These are phyloP conservation scores for Poa annua DNA, from an alignment of 176 grass and related monocot genomes.

Conservation along the genomic window DNA sequence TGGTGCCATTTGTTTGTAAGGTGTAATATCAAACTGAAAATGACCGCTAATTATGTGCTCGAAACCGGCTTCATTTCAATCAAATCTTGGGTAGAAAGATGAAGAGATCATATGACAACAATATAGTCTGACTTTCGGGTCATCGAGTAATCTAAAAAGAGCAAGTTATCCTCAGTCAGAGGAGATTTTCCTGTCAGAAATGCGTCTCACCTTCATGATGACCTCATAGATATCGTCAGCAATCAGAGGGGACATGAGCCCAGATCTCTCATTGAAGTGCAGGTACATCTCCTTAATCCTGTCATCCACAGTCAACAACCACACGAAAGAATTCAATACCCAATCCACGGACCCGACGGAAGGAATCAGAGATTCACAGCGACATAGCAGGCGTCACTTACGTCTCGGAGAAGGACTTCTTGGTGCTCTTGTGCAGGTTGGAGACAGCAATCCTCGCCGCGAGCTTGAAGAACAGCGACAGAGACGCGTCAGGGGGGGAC, in stretches of 20 bases:
- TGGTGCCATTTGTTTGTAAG: too few relatives aligned
- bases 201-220: conserved; percentile 78
- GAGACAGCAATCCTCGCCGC: conserved; percentile 95
- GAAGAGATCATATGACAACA: too few relatives aligned
- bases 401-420: conserved; percentile 95
- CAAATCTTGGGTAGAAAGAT: too few relatives aligned
- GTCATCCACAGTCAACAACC: conserved; percentile 3
- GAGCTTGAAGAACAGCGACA: conserved; percentile 45
- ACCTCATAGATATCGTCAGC: conserved; percentile 88
- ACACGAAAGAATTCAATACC: background rate
- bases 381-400: background rate
- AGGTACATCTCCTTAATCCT: conserved; percentile 88
- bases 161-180: background rate
- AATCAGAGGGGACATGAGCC: conserved; percentile 71
- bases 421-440: conserved; percentile 97
- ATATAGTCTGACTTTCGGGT: too few relatives aligned
- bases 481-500: background rate
- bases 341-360: background rate
- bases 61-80: too few relatives aligned
- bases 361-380: background rate
- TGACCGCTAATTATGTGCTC: too few relatives aligned
- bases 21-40: too few relatives aligned
- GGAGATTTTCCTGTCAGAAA: conserved; percentile 13
- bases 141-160: background rate
- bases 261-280: conserved; percentile 79